Evolutionary conservation across 768 basidiomycete species (phyloP), one percentile per base, ranked within the genome.

Genomic region (Gymnopilus dilepis): DNA sequence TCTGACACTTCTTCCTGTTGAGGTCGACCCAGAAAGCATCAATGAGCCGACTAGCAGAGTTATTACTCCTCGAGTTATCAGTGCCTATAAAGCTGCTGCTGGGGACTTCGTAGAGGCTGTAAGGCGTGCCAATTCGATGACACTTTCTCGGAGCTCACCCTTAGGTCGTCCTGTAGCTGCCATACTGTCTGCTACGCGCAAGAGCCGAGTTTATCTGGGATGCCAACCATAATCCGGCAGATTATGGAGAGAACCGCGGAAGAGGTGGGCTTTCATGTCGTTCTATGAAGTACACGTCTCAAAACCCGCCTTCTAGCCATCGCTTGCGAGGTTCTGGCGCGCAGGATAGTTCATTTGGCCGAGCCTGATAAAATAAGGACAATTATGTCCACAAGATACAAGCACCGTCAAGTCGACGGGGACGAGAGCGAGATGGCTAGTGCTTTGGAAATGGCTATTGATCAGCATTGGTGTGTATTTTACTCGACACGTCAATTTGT

Each of bases 81-180:
- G 80, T 40, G 86, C 94, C 1, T 98, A 89, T 69, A 82, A 80
- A 26, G 84, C 84, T 52, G 90, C 93, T 22, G 95, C 91, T 7
- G 96, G 96, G 6, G 94, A 97, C 74, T 95, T 95, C 70, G 73
- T 80, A 17, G 92, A 95, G 70, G 91, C 92, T 24, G 93, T 95
- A 69, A 65, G 88, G 26, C 41, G 56, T 26, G 28, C 57, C 26
- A n/a, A 4, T 28, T 3, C 17, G 60, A 56, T 59, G 37, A 38
- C 24, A 13, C 28, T 19, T 51, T 33, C 40, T 26, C 28, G 15
- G 33, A 12, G 55, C 40, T 53, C 43, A 50, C 17, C 47, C 26
- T 50, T n/a, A 2, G 56, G 15, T 12, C 24, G 31, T 41, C 42
- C 50, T 5, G 34, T 67, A 94, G 91, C 81, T 94, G n/a, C 91